A percentile compares a stretch with the other conserved stretches of the same genome.
Conservation (phyloP, 345 rosid genomes). For the Boechera divaricarpa region DNA sequence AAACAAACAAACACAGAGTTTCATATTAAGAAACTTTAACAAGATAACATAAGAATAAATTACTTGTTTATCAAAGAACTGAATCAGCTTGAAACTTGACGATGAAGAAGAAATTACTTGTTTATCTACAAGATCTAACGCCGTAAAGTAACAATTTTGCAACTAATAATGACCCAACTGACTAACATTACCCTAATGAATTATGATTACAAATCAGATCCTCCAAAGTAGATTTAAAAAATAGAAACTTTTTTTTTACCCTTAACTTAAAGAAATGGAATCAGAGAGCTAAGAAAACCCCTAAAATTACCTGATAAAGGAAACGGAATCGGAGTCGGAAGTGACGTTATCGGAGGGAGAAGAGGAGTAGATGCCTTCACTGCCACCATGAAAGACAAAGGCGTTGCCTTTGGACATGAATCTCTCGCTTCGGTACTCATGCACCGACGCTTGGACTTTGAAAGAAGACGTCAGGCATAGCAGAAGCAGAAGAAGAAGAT, state of each 20-base stretch:
- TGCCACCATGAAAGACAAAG: constrained; percentile 91
- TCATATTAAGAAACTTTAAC: constrained; percentile 35
- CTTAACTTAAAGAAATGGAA: neutral
- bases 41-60: neutral
- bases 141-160: neutral
- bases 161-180: neutral
- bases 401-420: constrained; percentile 91
- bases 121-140: constrained; percentile 27
- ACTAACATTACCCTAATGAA: constrained; percentile 9
- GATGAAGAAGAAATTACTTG: constrained; percentile 1
- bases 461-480: constrained; percentile 29
- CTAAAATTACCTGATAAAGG: constrained; percentile 67
- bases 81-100: constrained; percentile 18
- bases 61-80: neutral
- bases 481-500: constrained; percentile 42
- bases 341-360: constrained; percentile 43
- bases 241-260: neutral
- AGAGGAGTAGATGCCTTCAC: constrained; percentile 91
- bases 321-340: constrained; percentile 52
- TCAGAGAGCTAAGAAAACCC: neutral
- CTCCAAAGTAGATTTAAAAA: constrained; percentile 16
- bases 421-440: constrained; percentile 74
- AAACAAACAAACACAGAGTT: constrained; percentile 12
- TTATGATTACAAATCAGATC: constrained; percentile 29
- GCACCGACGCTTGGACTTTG: constrained; percentile 71